Percentiles rank a stretch among this genome's conserved stretches.
These are phyloP conservation scores for Trichophyton schoenleinii DNA, from an alignment of 2,329 filamentous ascomycete genomes.

Conservation along the genomic window DNA sequence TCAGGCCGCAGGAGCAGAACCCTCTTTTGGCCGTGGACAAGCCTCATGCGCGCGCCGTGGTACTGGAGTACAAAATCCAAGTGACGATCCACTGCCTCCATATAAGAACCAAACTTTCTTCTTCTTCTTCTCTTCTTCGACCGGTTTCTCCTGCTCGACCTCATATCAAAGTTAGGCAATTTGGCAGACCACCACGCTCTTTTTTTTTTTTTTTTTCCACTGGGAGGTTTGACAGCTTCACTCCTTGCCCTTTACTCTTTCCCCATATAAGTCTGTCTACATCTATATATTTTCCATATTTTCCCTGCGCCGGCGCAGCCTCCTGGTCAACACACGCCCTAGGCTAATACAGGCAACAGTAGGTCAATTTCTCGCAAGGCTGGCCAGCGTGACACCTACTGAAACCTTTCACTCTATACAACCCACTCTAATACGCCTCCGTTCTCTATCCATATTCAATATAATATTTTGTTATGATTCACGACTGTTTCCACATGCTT, in stretches of 20 bases:
- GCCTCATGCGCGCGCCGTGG: not conserved
- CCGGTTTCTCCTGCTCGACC: not conserved
- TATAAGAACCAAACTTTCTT: slow-evolving; percentile 1
- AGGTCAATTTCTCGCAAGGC: slow-evolving; percentile 1
- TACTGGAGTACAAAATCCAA: not conserved
- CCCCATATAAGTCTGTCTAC: not conserved
- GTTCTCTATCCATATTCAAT: not conserved
- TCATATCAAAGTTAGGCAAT: not conserved
- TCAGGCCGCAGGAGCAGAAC: not conserved
- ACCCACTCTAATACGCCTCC: not conserved
- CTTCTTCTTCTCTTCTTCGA: not conserved
- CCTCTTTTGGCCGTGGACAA: not conserved
- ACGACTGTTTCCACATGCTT: not conserved
- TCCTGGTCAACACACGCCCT: not conserved
- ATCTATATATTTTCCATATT: not conserved
- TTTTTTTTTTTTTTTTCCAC: not conserved
- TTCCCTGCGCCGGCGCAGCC: not conserved
- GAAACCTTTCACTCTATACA: not conserved
- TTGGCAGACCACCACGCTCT: not conserved
- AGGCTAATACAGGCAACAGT: not conserved
- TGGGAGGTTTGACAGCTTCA: not conserved
- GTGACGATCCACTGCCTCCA: not conserved
- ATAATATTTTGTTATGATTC: not conserved
- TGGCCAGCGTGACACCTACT: not conserved
- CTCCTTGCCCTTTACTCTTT: not conserved